Evolutionary conservation across 2,329 filamentous ascomycete species (phyloP).

Genomic region (Xylariaceae sp.): DNA sequence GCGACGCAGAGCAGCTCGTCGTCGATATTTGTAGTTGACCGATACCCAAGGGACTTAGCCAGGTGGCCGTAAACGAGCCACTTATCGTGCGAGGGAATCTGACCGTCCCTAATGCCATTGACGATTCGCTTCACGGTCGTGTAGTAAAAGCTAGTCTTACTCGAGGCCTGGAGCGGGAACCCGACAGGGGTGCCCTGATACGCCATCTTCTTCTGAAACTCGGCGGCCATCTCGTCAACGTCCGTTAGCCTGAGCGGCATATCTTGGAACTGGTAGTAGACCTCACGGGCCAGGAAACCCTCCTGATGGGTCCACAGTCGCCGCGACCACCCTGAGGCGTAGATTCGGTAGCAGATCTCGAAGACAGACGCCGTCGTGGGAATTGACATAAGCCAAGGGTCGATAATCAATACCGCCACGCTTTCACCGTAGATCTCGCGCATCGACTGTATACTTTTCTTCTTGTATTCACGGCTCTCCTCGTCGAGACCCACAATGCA

Average conservation of each 20-base stretch:
- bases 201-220: conserved; percentile 5
- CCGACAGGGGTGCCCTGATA: not conserved
- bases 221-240: not conserved
- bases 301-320: conserved; percentile 2
- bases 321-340: not conserved
- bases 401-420: conserved; percentile 1
- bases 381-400: conserved; percentile 4
- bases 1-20: conserved; percentile 2
- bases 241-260: not conserved
- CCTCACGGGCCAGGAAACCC: not conserved
- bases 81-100: not conserved
- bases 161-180: conserved; percentile 1
- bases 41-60: conserved; percentile 1
- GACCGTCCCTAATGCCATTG: not conserved
- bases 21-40: conserved; percentile 3
- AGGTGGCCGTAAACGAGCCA: conserved; percentile 3
- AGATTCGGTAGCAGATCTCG: conserved; percentile 4
- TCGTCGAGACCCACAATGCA: conserved; percentile 2
- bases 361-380: conserved; percentile 1
- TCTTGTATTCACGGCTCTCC: not conserved
- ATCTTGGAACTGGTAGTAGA: conserved; percentile 5
- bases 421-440: conserved; percentile 5
- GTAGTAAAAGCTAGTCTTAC: conserved; percentile 5
- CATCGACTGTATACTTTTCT: conserved; percentile 3
- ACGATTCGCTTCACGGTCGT: conserved; percentile 1